These are phyloP conservation scores for Vitis hybrid DNA, from an alignment of 177 flowering plant genomes.

Conservation along the genomic window DNA sequence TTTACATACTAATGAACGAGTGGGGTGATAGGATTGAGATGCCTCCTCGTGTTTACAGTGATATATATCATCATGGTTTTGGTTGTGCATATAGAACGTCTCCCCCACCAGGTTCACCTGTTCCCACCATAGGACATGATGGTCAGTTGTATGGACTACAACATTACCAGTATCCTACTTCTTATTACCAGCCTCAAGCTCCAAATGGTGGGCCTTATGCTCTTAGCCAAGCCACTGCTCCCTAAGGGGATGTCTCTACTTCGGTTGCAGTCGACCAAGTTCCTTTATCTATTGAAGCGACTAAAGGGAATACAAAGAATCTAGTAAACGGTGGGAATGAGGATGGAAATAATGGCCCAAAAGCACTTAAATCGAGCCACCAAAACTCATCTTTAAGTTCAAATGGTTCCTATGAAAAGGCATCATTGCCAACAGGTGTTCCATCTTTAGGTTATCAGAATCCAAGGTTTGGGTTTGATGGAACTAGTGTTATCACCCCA, in stretches of 20 bases:
- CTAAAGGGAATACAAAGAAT: conserved; percentile 19
- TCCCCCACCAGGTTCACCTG: conserved; percentile 43
- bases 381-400: neutral
- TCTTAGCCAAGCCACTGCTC: conserved; percentile 17
- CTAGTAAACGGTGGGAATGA: conserved; percentile 12
- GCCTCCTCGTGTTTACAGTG: conserved; percentile 31
- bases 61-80: conserved; percentile 50
- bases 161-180: conserved; percentile 49
- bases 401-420: too few relatives aligned
- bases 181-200: conserved; percentile 34
- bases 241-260: conserved; percentile 34
- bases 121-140: conserved; percentile 53
- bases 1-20: too few relatives aligned
- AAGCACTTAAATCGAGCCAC: conserved; percentile 18
- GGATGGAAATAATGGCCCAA: conserved; percentile 22
- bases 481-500: too few relatives aligned
- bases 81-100: conserved; percentile 52
- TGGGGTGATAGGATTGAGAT: too few relatives aligned
- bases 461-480: neutral
- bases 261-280: conserved; percentile 37
- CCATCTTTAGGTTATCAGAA: too few relatives aligned
- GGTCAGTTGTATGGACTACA: conserved; percentile 55
- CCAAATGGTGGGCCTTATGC: conserved; percentile 22
- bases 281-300: conserved; percentile 30
- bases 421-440: too few relatives aligned